phyloP scores from a whole-genome alignment of 441 rosid genomes.

The Breynia disticha region DNA sequence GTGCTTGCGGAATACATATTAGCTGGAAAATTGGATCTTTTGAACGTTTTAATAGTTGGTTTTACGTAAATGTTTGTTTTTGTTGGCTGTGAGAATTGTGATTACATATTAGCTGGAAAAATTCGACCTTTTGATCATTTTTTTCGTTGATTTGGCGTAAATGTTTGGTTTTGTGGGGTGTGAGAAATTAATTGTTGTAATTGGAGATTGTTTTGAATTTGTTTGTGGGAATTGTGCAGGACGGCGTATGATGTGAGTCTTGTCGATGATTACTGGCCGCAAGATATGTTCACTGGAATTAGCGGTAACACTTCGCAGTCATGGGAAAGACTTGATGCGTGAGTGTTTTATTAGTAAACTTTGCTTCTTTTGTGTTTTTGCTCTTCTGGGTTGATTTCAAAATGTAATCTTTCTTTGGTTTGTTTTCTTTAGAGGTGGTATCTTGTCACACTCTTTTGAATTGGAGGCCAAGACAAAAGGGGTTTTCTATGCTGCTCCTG shows the following conservation, averaged over 20 bases:
- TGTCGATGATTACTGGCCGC: constrained; percentile 57
- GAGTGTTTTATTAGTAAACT: constrained; percentile 25
- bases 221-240: constrained; percentile 31
- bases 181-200: neutral
- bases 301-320: constrained; percentile 69
- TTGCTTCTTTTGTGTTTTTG: neutral
- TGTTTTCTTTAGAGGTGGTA: constrained; percentile 51
- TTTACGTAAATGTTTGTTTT: too few relatives aligned
- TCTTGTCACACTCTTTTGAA: constrained; percentile 74
- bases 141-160: neutral
- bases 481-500: constrained; percentile 69
- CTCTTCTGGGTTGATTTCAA: neutral
- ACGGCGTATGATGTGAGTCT: constrained; percentile 75
- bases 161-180: too few relatives aligned
- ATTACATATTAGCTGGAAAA: too few relatives aligned
- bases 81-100: too few relatives aligned
- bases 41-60: too few relatives aligned
- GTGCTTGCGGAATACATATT: too few relatives aligned
- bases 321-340: constrained; percentile 97
- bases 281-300: constrained; percentile 46
- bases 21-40: too few relatives aligned
- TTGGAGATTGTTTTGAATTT: neutral
- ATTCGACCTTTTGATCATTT: neutral
- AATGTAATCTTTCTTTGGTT: neutral
- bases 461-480: constrained; percentile 79